Evolutionary conservation across 805 yeast species (phyloP), one percentile per base, ranked within the genome.

Genomic region (Candida xiaguanensis): DNA sequence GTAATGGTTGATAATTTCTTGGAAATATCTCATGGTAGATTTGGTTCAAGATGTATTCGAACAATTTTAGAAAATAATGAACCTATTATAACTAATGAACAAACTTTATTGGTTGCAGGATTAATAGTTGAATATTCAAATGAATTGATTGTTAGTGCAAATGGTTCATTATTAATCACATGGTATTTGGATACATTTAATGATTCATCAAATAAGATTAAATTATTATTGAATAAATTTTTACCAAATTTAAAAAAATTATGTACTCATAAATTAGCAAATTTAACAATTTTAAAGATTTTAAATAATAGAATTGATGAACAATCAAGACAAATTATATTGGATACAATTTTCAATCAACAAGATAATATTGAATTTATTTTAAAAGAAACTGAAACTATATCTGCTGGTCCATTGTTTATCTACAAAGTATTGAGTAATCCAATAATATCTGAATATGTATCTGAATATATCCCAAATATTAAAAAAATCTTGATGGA

Each of bases 1-100:
- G 75, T 87, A 11, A 79, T 90, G 47, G 63, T 88, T 44, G 77
- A 85, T 31, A 78, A 83, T 47, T 88, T 93, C 52, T 67, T 86
- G 72, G 80, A 79, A 37, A 82, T 93, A 48, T 82, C 93, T 32
- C 85, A 79, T 50, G 95, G 91, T 44, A 74, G 98, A 53, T 93
- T 87, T 59, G 99, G 99, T 31, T 91, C 97, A 0, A 75, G 99
- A 48, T 96, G 98, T 15, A 82, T 91, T 43, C 70, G 99, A 47
- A 95, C 98, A 0, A 88, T 95, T 49, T 67, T 93, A 38, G 99
- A 93, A 63, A 80, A 90, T 35, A 76, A 76, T 41, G 27, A 37
- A 26, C 4, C 11, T 36, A 44, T 25, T 46, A 39, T n/a, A 41
- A 70, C 82, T 8, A 63, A 64, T 15, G 91, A 82, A 52, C 93